A percentile compares a stretch with the other conserved stretches of the same genome.
Evolutionary conservation across 208 protist genomes (phyloP).

Genomic region (Balamuthia mandrillaris): DNA sequence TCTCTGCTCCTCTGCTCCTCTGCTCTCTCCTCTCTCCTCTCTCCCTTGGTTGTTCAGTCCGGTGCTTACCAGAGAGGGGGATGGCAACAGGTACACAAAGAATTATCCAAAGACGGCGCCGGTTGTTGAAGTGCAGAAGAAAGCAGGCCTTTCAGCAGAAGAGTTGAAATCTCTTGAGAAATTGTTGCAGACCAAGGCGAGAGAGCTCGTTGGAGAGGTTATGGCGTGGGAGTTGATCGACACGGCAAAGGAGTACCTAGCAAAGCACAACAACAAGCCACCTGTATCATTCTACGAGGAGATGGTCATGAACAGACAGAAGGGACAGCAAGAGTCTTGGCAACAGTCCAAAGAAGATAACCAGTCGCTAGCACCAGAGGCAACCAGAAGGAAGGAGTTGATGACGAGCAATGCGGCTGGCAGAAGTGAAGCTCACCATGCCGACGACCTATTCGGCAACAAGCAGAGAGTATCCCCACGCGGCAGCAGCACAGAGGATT

Average conservation of each 20-base stretch:
- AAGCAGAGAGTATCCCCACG: no score
- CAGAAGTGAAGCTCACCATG: no score
- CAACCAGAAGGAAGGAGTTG: background rate
- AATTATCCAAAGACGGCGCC: background rate
- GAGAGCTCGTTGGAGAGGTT: background rate
- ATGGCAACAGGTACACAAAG: background rate
- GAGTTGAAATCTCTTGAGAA: background rate
- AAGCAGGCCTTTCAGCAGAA: constrained; percentile 10
- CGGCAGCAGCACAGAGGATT: no score
- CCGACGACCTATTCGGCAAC: no score
- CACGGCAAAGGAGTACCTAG: background rate
- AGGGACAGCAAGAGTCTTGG: background rate
- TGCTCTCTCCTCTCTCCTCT: background rate
- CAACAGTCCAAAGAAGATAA: no score
- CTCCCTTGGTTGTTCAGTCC: background rate
- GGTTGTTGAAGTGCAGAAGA: constrained; percentile 19
- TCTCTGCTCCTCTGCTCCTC: background rate
- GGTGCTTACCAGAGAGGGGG: background rate
- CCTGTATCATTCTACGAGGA: constrained; percentile 27
- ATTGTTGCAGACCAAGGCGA: background rate
- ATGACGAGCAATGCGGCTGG: no score
- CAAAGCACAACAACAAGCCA: constrained; percentile 2
- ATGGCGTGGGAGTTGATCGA: constrained; percentile 22
- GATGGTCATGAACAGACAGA: constrained; percentile 6
- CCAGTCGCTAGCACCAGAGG: no score